Percentiles rank a stretch among this genome's conserved stretches.
Evolutionary conservation across 495 filamentous ascomycete species (phyloP).

Genomic region (Annulohypoxylon nitens): DNA sequence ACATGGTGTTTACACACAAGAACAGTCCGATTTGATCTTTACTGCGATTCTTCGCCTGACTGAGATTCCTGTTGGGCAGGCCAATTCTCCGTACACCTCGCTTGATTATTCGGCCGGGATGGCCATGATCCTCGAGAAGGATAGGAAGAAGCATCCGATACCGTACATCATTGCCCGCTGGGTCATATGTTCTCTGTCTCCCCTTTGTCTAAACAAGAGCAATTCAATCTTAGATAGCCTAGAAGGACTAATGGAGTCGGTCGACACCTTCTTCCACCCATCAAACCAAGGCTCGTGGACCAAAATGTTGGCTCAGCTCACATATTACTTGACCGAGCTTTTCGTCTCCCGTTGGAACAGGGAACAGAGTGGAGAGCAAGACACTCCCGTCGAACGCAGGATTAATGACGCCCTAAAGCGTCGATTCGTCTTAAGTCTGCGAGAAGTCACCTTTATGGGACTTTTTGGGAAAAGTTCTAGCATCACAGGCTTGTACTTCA

Average conservation of each 20-base stretch:
- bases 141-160: conserved; percentile 91
- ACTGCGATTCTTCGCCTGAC: conserved; percentile 89
- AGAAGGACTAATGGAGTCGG: conserved; percentile 93
- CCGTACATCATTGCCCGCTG: conserved; percentile 94
- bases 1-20: conserved; percentile 90
- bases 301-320: conserved; percentile 86
- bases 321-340: conserved; percentile 93
- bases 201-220: conserved; percentile 79
- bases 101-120: conserved; percentile 87
- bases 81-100: conserved; percentile 89
- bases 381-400: conserved; percentile 80
- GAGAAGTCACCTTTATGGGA: conserved; percentile 97
- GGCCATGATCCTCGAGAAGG: conserved; percentile 87
- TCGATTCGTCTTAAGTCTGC: conserved; percentile 90
- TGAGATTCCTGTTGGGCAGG: conserved; percentile 97
- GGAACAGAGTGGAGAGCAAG: conserved; percentile 91
- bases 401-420: conserved; percentile 84
- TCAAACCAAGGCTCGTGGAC: conserved; percentile 97
- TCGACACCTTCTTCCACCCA: conserved; percentile 99
- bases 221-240: conserved; percentile 86
- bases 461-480: conserved; percentile 95
- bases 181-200: conserved; percentile 95
- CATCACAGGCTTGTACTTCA: conserved; percentile 90
- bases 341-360: conserved; percentile 99
- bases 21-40: conserved; percentile 93